A percentile compares a stretch with the other conserved stretches of the same genome.
These are phyloP conservation scores for Eucalyptus sideroxylon DNA, from an alignment of 345 rosid species.

Conservation along the genomic window DNA sequence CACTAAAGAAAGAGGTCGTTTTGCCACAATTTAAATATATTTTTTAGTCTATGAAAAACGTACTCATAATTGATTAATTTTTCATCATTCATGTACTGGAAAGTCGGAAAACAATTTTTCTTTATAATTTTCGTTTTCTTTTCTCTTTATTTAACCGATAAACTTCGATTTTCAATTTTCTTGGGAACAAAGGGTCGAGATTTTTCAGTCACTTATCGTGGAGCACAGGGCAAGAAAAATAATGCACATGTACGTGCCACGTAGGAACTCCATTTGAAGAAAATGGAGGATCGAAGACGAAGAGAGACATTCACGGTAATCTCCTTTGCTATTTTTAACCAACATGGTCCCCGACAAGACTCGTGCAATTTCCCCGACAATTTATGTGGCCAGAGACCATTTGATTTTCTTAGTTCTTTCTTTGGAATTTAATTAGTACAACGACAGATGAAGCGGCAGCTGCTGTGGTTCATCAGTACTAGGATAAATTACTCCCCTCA, in stretches of 20 bases:
- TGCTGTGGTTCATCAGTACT: neutral
- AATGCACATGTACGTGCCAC: neutral
- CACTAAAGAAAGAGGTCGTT: neutral
- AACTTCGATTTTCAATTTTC: neutral
- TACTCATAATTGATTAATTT: neutral
- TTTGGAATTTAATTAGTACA: neutral
- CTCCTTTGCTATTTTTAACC: neutral
- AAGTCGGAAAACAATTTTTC: neutral
- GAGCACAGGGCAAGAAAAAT: neutral
- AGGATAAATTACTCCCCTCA: neutral
- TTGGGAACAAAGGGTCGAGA: neutral
- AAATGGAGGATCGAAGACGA: neutral
- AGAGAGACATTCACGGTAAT: neutral
- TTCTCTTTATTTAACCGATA: neutral
- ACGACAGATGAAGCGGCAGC: neutral
- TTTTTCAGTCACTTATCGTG: neutral
- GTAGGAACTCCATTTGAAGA: neutral
- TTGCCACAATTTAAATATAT: neutral
- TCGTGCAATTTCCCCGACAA: neutral
- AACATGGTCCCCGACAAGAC: neutral
- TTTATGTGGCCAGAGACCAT: neutral
- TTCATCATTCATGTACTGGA: neutral
- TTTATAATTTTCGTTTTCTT: neutral
- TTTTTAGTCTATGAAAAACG: no score
- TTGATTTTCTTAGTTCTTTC: neutral